These are phyloP conservation scores for Macrocybe gigantea DNA, from an alignment of 768 basidiomycete genomes.

Conservation along the genomic window DNA sequence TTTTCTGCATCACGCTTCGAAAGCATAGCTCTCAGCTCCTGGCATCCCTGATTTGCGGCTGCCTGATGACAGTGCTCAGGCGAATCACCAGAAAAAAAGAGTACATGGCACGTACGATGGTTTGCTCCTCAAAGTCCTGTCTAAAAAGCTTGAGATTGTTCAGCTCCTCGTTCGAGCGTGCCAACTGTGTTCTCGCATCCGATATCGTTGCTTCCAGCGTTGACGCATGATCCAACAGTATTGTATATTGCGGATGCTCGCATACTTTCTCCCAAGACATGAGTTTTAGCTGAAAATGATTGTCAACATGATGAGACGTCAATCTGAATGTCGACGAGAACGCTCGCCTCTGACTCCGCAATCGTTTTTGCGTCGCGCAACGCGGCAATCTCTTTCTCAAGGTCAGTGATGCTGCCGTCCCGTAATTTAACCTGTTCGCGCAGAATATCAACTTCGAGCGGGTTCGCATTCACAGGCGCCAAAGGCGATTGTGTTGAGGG, in stretches of 20 bases:
- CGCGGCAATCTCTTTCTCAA: slow-evolving; percentile 40
- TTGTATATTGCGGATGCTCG: slow-evolving; percentile 49
- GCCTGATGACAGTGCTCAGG: slow-evolving; percentile 15
- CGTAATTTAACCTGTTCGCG: slow-evolving; percentile 35
- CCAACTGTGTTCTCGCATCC: slow-evolving; percentile 33
- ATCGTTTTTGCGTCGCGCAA: slow-evolving; percentile 39
- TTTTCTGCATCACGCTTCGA: slow-evolving; percentile 64
- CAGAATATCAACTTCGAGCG: slow-evolving; percentile 29
- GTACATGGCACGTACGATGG: slow-evolving; percentile 29
- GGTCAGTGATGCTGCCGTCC: slow-evolving; percentile 40
- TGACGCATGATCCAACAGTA: slow-evolving; percentile 49
- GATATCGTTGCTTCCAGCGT: slow-evolving; percentile 35
- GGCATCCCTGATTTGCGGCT: slow-evolving; percentile 40
- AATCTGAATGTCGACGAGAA: neutral
- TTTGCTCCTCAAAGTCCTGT: slow-evolving; percentile 41
- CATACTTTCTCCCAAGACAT: slow-evolving; percentile 39
- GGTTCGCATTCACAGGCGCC: slow-evolving; percentile 29
- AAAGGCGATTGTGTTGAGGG: slow-evolving; percentile 20
- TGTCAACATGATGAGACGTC: neutral
- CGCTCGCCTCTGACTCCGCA: slow-evolving; percentile 40
- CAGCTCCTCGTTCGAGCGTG: slow-evolving; percentile 38
- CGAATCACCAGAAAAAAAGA: slow-evolving; percentile 10
- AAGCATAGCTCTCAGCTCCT: slow-evolving; percentile 58
- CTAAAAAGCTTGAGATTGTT: slow-evolving; percentile 30
- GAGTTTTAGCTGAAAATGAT: slow-evolving; percentile 26